Evolutionary conservation across 73 alveolate species (phyloP).

Genomic region (Paramecium bursaria): DNA sequence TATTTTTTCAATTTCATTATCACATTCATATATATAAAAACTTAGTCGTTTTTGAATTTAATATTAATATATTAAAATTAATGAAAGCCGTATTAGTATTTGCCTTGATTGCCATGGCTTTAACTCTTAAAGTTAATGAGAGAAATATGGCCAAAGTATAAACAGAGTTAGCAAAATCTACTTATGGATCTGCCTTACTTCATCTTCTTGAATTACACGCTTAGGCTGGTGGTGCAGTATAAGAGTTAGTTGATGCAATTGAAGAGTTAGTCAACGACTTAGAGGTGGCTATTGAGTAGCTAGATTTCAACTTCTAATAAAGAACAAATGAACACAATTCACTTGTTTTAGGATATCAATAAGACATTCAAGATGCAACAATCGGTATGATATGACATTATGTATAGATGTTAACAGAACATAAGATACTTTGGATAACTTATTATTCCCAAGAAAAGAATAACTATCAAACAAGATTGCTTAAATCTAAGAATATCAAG

Average conservation of each 20-base stretch:
- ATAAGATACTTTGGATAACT: conserved; percentile 59
- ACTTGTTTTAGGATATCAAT: conserved; percentile 44
- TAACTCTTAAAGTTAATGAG: conserved; percentile 39
- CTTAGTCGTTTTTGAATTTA: conserved; percentile 32
- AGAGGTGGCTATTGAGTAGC: conserved; percentile 19
- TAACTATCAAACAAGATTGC: conserved; percentile 37
- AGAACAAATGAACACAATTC: conserved; percentile 57
- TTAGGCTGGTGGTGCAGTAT: conserved; percentile 55
- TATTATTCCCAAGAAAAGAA: conserved; percentile 63
- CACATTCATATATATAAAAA: neutral
- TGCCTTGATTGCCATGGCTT: conserved; percentile 21
- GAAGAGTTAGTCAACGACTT: conserved; percentile 51
- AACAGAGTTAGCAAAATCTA: conserved; percentile 20
- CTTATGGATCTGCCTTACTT: conserved; percentile 40
- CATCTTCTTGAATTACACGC: conserved; percentile 57
- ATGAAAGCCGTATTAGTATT: conserved; percentile 43
- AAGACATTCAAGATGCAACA: conserved; percentile 52
- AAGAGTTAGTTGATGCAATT: conserved; percentile 53
- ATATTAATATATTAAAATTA: neutral
- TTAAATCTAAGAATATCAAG: conserved; percentile 38
- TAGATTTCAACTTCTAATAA: conserved; percentile 29
- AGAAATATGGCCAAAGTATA: conserved; percentile 34
- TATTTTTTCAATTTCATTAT: neutral
- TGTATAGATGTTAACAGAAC: conserved; percentile 41
- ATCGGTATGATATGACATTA: conserved; percentile 9